phyloP scores from a whole-genome alignment of 148 eudicot genomes.

The Rhododendron henanense region DNA sequence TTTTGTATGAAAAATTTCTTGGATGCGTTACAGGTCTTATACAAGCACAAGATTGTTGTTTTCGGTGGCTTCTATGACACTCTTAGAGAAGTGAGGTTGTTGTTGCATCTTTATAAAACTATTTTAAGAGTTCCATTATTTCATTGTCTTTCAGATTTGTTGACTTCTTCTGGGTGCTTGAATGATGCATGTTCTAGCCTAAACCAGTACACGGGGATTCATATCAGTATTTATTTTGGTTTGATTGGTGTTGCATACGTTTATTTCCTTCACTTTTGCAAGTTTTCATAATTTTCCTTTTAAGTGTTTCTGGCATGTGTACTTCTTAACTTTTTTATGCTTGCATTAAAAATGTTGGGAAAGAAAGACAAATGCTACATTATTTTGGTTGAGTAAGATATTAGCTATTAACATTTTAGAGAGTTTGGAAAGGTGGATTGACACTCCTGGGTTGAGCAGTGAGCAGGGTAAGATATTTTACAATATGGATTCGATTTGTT shows the following conservation, averaged over 20 bases:
- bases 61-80: slow-evolving; percentile 99
- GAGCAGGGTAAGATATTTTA: background rate
- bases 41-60: slow-evolving; percentile 94
- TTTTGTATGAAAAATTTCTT: slow-evolving; percentile 6
- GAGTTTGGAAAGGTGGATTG: background rate
- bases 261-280: background rate
- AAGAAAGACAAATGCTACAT: background rate
- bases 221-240: background rate
- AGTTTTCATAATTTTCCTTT: background rate
- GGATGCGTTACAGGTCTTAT: slow-evolving; percentile 61
- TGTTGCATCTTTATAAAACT: slow-evolving; percentile 4
- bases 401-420: background rate
- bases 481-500: background rate
- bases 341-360: background rate
- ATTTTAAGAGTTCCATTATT: background rate
- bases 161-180: background rate
- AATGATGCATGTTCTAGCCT: slow-evolving; percentile 8
- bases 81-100: slow-evolving; percentile 98
- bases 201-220: background rate
- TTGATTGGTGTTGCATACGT: background rate
- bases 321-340: background rate
- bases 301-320: background rate
- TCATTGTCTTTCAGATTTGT: background rate
- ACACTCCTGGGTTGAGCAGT: background rate
- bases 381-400: slow-evolving; percentile 1